Percentiles rank a stretch among this genome's conserved stretches.
These are phyloP conservation scores for Trypanosomatidae sp. DNA, from an alignment of 208 protist species.

Conservation along the genomic window DNA sequence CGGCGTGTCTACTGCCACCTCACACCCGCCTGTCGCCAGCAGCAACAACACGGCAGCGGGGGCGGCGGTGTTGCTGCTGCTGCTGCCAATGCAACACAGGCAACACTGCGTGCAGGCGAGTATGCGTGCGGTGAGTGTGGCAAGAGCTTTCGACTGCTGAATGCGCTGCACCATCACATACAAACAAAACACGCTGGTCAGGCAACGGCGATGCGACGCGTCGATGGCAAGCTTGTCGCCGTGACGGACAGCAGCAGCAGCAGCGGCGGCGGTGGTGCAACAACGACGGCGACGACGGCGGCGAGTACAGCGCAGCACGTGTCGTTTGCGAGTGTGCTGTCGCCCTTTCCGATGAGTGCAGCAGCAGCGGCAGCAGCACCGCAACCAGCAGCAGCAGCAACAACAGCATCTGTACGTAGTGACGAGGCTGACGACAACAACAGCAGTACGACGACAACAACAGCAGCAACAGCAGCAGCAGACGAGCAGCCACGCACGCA, in stretches of 20 bases:
- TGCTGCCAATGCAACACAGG: no score
- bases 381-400: background rate
- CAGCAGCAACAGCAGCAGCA: background rate
- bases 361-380: background rate
- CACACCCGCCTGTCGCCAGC: background rate
- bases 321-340: background rate
- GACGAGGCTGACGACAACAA: no score
- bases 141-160: slow-evolving; percentile 76
- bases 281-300: slow-evolving; percentile 1
- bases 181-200: slow-evolving; percentile 68
- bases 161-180: slow-evolving; percentile 84
- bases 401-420: no score
- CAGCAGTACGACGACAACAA: slow-evolving; percentile 1
- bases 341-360: background rate
- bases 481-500: background rate
- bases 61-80: background rate
- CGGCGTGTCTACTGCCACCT: background rate
- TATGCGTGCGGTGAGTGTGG: slow-evolving; percentile 78
- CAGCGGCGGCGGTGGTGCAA: slow-evolving; percentile 6
- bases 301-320: slow-evolving; percentile 1
- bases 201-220: slow-evolving; percentile 42
- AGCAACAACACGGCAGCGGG: background rate
- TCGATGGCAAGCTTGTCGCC: slow-evolving; percentile 38
- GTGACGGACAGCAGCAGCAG: slow-evolving; percentile 10
- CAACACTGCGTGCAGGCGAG: slow-evolving; percentile 1